Percentiles rank a stretch among this genome's conserved stretches.
These are phyloP conservation scores for Fallopia convolvulus DNA, from an alignment of 148 eudicot genomes.

Conservation along the genomic window DNA sequence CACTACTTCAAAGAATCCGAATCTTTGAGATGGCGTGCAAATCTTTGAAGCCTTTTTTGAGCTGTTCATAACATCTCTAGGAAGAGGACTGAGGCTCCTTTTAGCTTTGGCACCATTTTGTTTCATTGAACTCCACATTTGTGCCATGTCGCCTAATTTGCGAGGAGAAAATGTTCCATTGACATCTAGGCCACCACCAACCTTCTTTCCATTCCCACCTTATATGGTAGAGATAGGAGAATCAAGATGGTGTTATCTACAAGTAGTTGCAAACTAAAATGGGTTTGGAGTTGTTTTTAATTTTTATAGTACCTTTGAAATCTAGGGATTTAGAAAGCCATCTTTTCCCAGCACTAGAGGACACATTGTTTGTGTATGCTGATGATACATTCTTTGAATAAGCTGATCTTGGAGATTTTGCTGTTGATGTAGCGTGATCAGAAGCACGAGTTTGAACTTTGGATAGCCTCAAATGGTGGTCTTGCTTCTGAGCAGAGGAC, in stretches of 20 bases:
- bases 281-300: background rate
- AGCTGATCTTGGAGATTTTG: background rate
- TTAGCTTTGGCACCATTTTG: background rate
- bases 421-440: background rate
- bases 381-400: background rate
- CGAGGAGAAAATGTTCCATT: background rate
- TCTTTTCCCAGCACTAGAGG: constrained; percentile 5
- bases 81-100: constrained; percentile 1
- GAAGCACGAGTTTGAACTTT: background rate
- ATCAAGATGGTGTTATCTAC: background rate
- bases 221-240: background rate
- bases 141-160: background rate
- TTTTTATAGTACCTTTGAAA: background rate
- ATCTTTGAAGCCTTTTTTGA: background rate
- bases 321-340: constrained; percentile 8
- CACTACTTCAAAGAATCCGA: background rate
- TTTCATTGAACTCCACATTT: background rate
- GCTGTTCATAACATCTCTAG: background rate
- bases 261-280: background rate
- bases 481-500: background rate
- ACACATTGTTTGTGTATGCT: background rate
- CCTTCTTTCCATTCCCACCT: background rate
- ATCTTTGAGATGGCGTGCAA: background rate
- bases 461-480: background rate
- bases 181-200: background rate